phyloP scores from a whole-genome alignment of 495 filamentous ascomycete genomes.

The Neurospora sp. region DNA sequence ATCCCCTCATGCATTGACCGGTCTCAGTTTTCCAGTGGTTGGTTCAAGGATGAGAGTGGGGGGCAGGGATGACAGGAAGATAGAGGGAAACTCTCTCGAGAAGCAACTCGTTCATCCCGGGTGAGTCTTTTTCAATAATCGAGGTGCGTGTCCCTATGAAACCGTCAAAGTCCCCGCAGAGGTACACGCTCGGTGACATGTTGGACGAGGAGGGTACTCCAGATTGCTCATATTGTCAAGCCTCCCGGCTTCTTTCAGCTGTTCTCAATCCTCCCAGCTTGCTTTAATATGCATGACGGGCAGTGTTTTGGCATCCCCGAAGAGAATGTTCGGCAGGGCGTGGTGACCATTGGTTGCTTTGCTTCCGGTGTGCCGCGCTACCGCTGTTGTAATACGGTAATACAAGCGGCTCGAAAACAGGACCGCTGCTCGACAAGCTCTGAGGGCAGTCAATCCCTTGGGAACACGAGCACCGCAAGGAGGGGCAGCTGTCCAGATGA shows the following conservation, averaged over 20 bases:
- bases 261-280: neutral
- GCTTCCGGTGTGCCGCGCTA: constrained; percentile 11
- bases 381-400: constrained; percentile 14
- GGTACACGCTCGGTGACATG: neutral
- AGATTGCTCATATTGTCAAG: neutral
- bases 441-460: neutral
- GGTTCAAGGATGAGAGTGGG: constrained; percentile 1
- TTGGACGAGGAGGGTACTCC: neutral
- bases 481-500: constrained; percentile 1
- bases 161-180: neutral
- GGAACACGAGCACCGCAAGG: constrained; percentile 1
- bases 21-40: constrained; percentile 13
- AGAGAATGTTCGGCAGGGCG: neutral
- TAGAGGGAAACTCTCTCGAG: neutral
- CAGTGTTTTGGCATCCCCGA: neutral
- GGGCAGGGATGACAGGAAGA: neutral
- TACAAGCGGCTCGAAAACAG: constrained; percentile 1
- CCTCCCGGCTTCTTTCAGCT: neutral
- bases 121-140: neutral
- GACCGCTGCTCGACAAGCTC: neutral
- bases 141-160: neutral
- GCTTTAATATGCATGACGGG: neutral
- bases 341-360: constrained; percentile 9
- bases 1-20: constrained; percentile 19
- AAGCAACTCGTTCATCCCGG: neutral